Base-by-base conservation (phyloP, 1,284 basidiomycete genomes). In the Irpex lacteus region DNA sequence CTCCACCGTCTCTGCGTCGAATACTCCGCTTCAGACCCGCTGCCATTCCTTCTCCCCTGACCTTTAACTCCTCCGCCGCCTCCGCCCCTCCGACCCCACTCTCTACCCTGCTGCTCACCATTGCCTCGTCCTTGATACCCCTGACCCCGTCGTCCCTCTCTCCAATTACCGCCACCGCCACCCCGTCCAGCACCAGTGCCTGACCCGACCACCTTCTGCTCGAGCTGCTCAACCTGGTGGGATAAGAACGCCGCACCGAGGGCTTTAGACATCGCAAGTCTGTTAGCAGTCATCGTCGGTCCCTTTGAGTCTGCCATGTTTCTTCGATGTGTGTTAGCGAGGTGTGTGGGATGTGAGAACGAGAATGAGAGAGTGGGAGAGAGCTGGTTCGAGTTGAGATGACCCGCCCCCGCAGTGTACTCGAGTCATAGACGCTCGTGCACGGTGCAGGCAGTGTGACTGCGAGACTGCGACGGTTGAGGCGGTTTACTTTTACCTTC, bases 221-320 rank as follows among this genome's bases (percentile, higher is more conserved):
- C 91, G 62, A 94, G 85, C 70, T 92, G 89, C 69, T 92, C 89
- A 53, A 94, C 91, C 70, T 93, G 90, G 68, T 94, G 91, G 69
- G 83, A 90, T 62, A 94, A 82, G 75, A 93, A 93, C 2, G 91
- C 91, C 38, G 91, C 90, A 18, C 91, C 91, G 47, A 94, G 84
- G 0, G 92, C 90, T 66, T 87, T 85, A 63, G 91, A 92, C 89
- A 94, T 90, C 62, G 89, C 90, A 53, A 89, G 72, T 73, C 89
- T 89, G 75, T 83, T 85, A 19, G 72, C 61, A 3, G 69, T 69
- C 60, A 71, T 65, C 56, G 65, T 68, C 8, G 70, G 65, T 53
- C 72, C 71, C 18, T 13, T 56, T 11, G 54, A 11, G n/a, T 56
- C 54, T 11, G 54, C 3, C 54, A 56, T 56, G 2, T 4, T 56